Base-by-base conservation (phyloP, 1,139 yeast genomes). In the Nadsonia commutata region DNA sequence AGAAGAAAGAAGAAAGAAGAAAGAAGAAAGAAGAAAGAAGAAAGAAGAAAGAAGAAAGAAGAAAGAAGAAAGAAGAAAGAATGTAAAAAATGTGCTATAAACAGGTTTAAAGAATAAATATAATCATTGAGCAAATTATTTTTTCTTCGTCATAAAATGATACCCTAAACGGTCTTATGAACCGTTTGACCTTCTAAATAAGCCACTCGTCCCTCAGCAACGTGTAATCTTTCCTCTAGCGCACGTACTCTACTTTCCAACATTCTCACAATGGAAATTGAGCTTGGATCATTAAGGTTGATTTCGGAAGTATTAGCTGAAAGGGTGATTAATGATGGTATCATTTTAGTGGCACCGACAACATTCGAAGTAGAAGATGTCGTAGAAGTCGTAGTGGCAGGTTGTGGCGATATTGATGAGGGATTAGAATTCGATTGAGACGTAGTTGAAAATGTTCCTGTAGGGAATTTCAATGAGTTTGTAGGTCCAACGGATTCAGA, bases 151-250 rank as follows among this genome's bases (percentile, higher is more conserved):
- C 6, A 21, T 6, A 21, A 21, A 7, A 27, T 9, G 5, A 27
- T n/a, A n/a, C n/a, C 33, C n/a, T 27, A 27, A 16, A 9, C n/a
- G n/a, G n/a, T n/a, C n/a, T n/a, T n/a, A n/a, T n/a, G n/a, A n/a
- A n/a, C n/a, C n/a, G n/a, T n/a, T 4, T 27, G 33, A 11, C 45
- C 40, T 39, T 57, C 61, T 27, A 56, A 46, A n/a, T 46, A 47
- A 13, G 56, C 52, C 9, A 58, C 47, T 18, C 62, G 49, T 33
- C 52, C 52, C 44, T 60, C 64, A 2, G 63, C 52, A 27, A 54
- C 53, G 36, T 56, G 51, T 21, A 60, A 48, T 21, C 63, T 52
- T 31, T 55, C 59, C 46, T 60, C 64, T 18, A 60, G 48, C 18
- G 56, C 53, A 21, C 56, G 48, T 13, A 60, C 50, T 3, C 62